Evolutionary conservation across 2,329 filamentous ascomycete genomes (phyloP), one percentile per base, ranked within the genome.

Genomic region (Tympanopsis confertula): DNA sequence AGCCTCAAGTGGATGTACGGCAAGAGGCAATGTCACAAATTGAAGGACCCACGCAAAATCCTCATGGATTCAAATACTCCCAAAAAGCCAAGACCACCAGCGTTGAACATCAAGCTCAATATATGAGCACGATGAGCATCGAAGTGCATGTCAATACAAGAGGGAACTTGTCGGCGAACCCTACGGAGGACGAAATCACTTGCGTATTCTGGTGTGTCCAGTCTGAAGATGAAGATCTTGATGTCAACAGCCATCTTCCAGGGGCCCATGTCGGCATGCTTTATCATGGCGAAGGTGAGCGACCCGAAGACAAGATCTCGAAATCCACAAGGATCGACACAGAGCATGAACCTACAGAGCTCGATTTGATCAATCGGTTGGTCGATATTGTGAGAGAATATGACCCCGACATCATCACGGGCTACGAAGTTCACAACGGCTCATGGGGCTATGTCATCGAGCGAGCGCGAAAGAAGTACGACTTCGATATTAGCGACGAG

Each of bases 361-460:
- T 94, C 3, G 86, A 94, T 45, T 57, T 95, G 20, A 76, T 98
- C 54, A 82, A 84, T 32, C 74, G 78, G n/a, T 74, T 96, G 57
- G 79, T 94, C 13, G 82, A 91, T 47, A 79, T 94, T 49, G 89
- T 98, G 15, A 77, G 87, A 26, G 65, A 66, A 3, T 71, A 83
- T 48, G 91, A 98, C 54, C 91, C 91, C 0, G 91, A 98, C 50
- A 84, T 98, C 19, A 65, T 98, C 30, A 91, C 88, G 0, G 91
- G 91, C 0, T 98, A 91, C 49, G 91, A 98, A 57, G 87, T 96
- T 0, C 87, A 95, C 51, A 86, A 87, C 38, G 73, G 78, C 41
- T 95, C 88, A 1, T 98, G 91, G 91, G 91, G 93, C 1, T 98
- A 93, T 56, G 58, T 98, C 26, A 89, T 95, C 36, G 89, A 98